A percentile compares a stretch with the other conserved stretches of the same genome.
Conservation (phyloP, 2,329 filamentous ascomycete species). For the Aspergillus tamarii region DNA sequence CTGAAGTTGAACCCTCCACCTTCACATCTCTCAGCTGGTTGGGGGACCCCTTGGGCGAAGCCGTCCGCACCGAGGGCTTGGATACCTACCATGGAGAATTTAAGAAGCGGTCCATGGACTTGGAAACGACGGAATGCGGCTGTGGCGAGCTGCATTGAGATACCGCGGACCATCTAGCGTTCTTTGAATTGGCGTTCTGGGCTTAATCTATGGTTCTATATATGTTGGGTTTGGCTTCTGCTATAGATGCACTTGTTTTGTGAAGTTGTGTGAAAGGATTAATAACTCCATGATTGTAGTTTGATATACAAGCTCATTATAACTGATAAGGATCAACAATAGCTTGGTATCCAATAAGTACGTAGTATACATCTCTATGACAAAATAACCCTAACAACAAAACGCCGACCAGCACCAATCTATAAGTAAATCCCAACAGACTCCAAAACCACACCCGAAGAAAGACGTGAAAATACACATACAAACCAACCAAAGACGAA, state of each 20-base stretch:
- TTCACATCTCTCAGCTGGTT: conserved; percentile 39
- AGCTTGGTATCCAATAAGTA: neutral
- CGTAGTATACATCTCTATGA: neutral
- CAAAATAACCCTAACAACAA: neutral
- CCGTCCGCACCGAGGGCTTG: conserved; percentile 42
- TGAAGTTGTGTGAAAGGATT: neutral
- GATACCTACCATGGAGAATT: conserved; percentile 52
- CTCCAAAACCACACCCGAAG: no score
- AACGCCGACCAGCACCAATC: no score
- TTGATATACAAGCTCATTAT: neutral
- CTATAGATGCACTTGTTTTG: neutral
- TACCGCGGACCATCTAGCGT: neutral
- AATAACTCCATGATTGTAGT: neutral
- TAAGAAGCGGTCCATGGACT: conserved; percentile 34
- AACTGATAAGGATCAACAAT: neutral
- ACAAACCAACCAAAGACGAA: neutral
- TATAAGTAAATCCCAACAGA: no score
- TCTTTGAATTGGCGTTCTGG: neutral
- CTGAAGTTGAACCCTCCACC: conserved; percentile 4
- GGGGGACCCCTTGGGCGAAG: conserved; percentile 42
- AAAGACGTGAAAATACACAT: no score
- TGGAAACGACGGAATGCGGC: conserved; percentile 17
- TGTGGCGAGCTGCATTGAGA: conserved; percentile 34
- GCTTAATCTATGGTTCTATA: neutral
- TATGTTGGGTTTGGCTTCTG: neutral